A percentile compares a stretch with the other conserved stretches of the same genome.
These are phyloP conservation scores for Begonia fuchsioides DNA, from an alignment of 306 rosid species.

Conservation along the genomic window DNA sequence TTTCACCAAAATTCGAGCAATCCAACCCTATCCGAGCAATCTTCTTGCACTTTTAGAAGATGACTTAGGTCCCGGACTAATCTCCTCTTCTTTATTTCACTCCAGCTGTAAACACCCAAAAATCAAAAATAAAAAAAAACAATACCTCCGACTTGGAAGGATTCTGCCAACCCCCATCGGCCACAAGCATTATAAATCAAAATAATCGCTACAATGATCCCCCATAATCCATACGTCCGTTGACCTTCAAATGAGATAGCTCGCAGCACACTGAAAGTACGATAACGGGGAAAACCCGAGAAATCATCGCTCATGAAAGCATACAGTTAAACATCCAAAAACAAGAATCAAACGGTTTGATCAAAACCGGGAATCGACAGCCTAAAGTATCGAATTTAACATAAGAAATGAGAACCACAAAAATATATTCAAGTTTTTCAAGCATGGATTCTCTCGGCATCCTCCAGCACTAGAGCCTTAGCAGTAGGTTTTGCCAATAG, in stretches of 20 bases:
- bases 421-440: neutral
- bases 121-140: slow-evolving; percentile 51
- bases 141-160: slow-evolving; percentile 36
- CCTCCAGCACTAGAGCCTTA: slow-evolving; percentile 32
- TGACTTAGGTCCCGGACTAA: slow-evolving; percentile 18
- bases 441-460: slow-evolving; percentile 24
- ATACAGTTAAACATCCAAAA: too few species aligned
- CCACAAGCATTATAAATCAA: too few species aligned
- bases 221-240: too few species aligned
- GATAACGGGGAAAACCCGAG: too few species aligned
- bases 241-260: too few species aligned
- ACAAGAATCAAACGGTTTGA: too few species aligned
- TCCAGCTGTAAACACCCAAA: slow-evolving; percentile 34
- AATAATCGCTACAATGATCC: too few species aligned
- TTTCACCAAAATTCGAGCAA: slow-evolving; percentile 23
- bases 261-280: too few species aligned
- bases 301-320: too few species aligned
- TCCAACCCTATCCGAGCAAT: slow-evolving; percentile 24
- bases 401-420: neutral
- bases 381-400: neutral
- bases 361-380: neutral
- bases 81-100: slow-evolving; percentile 27
- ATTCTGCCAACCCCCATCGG: too few species aligned
- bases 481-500: slow-evolving; percentile 37
- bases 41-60: slow-evolving; percentile 41